phyloP scores from a whole-genome alignment of 2,329 filamentous ascomycete genomes.

The Claviceps capensis region DNA sequence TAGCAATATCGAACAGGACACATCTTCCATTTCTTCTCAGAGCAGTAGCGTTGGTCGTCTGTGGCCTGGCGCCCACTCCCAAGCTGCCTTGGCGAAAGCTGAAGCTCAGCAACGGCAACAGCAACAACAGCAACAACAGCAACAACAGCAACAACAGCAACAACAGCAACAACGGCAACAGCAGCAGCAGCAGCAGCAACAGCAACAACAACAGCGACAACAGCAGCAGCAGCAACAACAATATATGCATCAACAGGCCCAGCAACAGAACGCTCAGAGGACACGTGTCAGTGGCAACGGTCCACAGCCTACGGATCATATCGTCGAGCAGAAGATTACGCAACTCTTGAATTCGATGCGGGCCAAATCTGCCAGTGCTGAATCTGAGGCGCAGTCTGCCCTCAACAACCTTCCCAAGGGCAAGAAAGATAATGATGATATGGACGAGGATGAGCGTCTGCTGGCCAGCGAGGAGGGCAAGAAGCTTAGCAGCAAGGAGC shows the following conservation, averaged over 20 bases:
- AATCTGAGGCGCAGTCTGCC: slow-evolving; percentile 30
- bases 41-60: slow-evolving; percentile 54
- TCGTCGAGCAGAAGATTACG: slow-evolving; percentile 85
- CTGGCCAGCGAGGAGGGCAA: slow-evolving; percentile 96
- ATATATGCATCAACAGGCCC: slow-evolving; percentile 25
- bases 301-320: slow-evolving; percentile 46
- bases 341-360: slow-evolving; percentile 89
- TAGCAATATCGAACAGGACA: slow-evolving; percentile 51
- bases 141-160: slow-evolving; percentile 49
- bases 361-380: slow-evolving; percentile 47
- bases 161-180: slow-evolving; percentile 49
- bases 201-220: slow-evolving; percentile 50
- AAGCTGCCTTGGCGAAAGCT: slow-evolving; percentile 65
- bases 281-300: slow-evolving; percentile 38
- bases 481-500: slow-evolving; percentile 96
- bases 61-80: slow-evolving; percentile 89
- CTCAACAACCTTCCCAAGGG: slow-evolving; percentile 56
- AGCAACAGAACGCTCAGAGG: slow-evolving; percentile 35
- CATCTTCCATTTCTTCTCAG: slow-evolving; percentile 34
- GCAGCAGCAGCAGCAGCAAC: slow-evolving; percentile 51
- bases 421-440: slow-evolving; percentile 94
- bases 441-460: slow-evolving; percentile 93
- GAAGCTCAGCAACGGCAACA: slow-evolving; percentile 55
- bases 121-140: slow-evolving; percentile 45
- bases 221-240: slow-evolving; percentile 51